Base-by-base conservation (phyloP, 1,139 yeast species). In the Hansenula sp. region DNA sequence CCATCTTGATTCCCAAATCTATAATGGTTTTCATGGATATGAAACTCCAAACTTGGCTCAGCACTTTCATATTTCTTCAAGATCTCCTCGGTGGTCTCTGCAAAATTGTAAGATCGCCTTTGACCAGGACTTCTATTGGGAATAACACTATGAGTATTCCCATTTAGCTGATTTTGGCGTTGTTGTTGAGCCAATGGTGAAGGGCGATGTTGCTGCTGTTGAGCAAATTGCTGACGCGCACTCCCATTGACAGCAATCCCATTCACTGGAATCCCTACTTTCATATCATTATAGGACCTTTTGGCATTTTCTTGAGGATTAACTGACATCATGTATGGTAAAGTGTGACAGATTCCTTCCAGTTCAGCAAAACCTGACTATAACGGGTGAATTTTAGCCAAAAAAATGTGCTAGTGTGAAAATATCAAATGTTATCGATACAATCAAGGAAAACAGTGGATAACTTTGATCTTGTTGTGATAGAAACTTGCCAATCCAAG, bases 21-120 rank as follows among this genome's bases (percentile, higher is more conserved):
- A 61, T 81, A 93, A 63, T 91, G 96, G 41, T 88, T 87, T 54
- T 88, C 95, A 63, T 86, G 91, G 33, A 93, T 89, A 58, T 93
- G 97, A 54, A 93, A 81, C 49, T 84, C 94, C 47, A 93, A 65
- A 38, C 96, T 86, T 11, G 97, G 87, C 7, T 94, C 88, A 50
- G 78, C 80, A 48, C 81, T 79, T 48, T 84, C 81, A 60, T 83
- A 90, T 60, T 90, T 91, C 48, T 79, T 76, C 53, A 93, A 67
- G n/a, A 93, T 74, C 40, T 84, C 87, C 49, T 79, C 85, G 11
- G 87, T 68, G 5, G 91, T 81, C 53, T 85, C 87, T 13, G 86
- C 81, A 59, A 84, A 84, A 41, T 79, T 76, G 55, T 76, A 79
- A 28, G 74, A 63, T 49, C 72, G 69, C 43, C 70, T 67, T 38